Conservation (phyloP, 495 filamentous ascomycete genomes). For the Mytilinidion resinicola region DNA sequence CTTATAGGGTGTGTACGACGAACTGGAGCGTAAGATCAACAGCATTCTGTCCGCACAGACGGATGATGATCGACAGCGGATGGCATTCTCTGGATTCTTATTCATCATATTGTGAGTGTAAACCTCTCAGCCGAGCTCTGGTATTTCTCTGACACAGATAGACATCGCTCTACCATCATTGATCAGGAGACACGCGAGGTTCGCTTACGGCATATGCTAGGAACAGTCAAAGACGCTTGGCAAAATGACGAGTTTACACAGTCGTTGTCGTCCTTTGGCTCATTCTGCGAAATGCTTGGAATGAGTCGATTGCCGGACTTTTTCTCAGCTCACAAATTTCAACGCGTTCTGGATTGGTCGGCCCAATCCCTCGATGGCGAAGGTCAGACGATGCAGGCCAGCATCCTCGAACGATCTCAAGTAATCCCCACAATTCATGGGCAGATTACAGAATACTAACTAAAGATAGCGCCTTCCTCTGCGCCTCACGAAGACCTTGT, state of each 20-base stretch:
- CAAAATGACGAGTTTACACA: constrained; percentile 60
- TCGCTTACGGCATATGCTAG: constrained; percentile 65
- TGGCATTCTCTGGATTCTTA: constrained; percentile 63
- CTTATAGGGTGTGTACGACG: constrained; percentile 68
- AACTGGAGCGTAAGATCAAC: constrained; percentile 74
- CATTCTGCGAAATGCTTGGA: constrained; percentile 74
- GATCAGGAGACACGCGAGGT: constrained; percentile 57
- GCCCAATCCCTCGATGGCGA: constrained; percentile 66
- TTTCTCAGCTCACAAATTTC: constrained; percentile 62
- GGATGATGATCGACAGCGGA: constrained; percentile 65
- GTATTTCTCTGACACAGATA: background rate
- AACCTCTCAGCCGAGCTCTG: too few species aligned
- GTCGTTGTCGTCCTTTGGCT: constrained; percentile 65
- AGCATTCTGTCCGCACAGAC: constrained; percentile 68
- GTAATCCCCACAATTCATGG: constrained; percentile 33
- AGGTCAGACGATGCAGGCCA: constrained; percentile 68
- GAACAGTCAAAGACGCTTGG: constrained; percentile 76
- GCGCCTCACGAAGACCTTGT: constrained; percentile 78
- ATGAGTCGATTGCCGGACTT: constrained; percentile 76
- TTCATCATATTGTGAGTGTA: constrained; percentile 68
- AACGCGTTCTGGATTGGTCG: constrained; percentile 79
- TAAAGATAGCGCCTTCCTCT: constrained; percentile 59
- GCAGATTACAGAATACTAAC: background rate
- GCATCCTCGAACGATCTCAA: constrained; percentile 67
- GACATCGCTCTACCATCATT: constrained; percentile 71